phyloP scores from a whole-genome alignment of 495 filamentous ascomycete genomes.

The Penicillium pulvis region DNA sequence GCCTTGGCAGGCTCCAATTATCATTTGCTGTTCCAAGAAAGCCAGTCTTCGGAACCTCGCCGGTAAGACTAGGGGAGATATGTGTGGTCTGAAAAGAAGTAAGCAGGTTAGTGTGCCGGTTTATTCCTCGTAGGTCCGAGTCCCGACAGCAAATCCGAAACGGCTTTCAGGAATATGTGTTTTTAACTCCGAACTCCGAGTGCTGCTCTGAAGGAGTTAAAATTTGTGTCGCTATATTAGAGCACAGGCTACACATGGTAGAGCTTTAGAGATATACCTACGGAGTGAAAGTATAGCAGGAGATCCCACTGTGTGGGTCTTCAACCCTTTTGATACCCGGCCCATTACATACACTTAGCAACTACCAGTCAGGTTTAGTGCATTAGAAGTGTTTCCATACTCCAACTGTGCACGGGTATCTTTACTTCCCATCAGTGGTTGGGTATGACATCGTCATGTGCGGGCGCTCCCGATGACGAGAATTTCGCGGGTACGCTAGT shows the following conservation, averaged over 20 bases:
- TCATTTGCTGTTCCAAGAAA: constrained; percentile 5
- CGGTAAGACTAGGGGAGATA: background rate
- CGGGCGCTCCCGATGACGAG: constrained; percentile 1
- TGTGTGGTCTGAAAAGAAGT: background rate
- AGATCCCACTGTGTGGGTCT: too few species aligned
- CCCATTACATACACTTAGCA: too few species aligned
- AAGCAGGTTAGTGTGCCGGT: too few species aligned
- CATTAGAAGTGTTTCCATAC: too few species aligned
- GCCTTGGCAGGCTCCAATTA: constrained; percentile 4
- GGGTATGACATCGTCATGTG: background rate
- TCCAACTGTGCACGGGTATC: too few species aligned
- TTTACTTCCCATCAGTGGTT: too few species aligned
- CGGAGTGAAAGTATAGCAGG: background rate
- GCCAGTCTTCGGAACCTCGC: background rate
- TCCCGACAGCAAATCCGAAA: too few species aligned
- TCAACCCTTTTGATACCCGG: too few species aligned
- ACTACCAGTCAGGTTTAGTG: too few species aligned
- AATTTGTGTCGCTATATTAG: background rate
- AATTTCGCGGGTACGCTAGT: constrained; percentile 1
- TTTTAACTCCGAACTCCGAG: background rate
- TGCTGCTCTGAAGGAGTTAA: background rate
- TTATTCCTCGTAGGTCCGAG: too few species aligned
- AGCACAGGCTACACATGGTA: background rate
- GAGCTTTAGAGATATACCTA: too few species aligned
- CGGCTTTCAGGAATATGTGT: background rate